Base-by-base conservation (phyloP, 768 basidiomycete species). In the Boletus tylopilopsis region DNA sequence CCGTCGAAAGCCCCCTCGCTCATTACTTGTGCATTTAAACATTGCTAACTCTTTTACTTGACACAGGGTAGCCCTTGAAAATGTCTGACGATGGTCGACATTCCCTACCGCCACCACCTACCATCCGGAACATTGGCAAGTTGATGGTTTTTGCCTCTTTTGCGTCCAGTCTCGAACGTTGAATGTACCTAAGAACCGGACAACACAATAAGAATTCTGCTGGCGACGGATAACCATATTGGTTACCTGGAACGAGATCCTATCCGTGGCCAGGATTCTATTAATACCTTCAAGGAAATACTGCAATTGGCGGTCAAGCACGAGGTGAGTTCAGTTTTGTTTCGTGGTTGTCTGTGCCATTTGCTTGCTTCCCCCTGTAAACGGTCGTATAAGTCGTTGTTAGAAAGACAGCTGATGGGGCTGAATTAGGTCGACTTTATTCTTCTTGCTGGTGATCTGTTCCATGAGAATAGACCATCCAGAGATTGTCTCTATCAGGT, bases 391-490 rank as follows among this genome's bases (percentile, higher is more conserved):
- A 9, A 8, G 15, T 33, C 9, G 15, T 11, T 21, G 19, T 33
- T 16, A 2, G 24, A 2, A 36, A 21, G 33, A 16, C 24, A 8
- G 29, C 52, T 64, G 40, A 64, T 39, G 21, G 4, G 6, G 3
- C 8, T 3, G 8, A 25, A 19, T 23, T 52, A 95, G 92, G 95
- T 97, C 47, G 96, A 99, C 71, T 91, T 98, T 64, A 78, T 99
- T 37, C 80, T 99, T 9, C 82, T 98, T 7, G 95, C 87, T 13
- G 96, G 96, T 8, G 96, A 99, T 66, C 74, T 99, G 4, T 99
- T 99, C 64, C 96, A 99, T 67, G 96, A 99, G 63, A 99, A 98
- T 68, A 82, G 93, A 53, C 96, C 96, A 0, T 90, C 90, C 24
- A 73, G 95, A 55, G 90, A 92, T 45, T 88, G 88, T 55, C 68